These are phyloP conservation scores for Botrytis pseudocinerea DNA, from an alignment of 2,329 filamentous ascomycete genomes.

Conservation along the genomic window DNA sequence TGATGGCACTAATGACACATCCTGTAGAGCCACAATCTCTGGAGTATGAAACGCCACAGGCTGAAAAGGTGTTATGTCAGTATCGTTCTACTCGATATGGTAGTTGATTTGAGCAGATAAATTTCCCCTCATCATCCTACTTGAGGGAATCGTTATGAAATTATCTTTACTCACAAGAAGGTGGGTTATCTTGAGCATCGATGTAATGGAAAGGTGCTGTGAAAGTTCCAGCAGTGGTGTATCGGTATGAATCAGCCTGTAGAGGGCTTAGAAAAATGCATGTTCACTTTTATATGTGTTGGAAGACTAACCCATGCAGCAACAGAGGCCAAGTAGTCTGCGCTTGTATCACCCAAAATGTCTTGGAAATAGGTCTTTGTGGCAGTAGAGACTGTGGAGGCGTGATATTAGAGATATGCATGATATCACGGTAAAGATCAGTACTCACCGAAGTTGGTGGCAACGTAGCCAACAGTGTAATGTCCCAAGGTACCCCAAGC, in stretches of 20 bases:
- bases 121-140: background rate
- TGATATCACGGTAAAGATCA: background rate
- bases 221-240: constrained; percentile 63
- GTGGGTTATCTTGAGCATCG: constrained; percentile 64
- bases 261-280: background rate
- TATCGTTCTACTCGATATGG: background rate
- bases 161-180: constrained; percentile 39
- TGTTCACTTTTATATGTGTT: background rate
- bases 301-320: constrained; percentile 54
- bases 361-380: constrained; percentile 60
- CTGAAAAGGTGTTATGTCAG: background rate
- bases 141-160: background rate
- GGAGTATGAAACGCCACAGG: constrained; percentile 57
- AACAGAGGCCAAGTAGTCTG: constrained; percentile 61
- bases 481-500: constrained; percentile 55
- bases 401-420: background rate
- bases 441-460: constrained; percentile 51
- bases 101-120: background rate
- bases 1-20: constrained; percentile 54
- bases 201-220: constrained; percentile 67
- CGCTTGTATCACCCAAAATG: constrained; percentile 55
- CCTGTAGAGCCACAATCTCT: constrained; percentile 62
- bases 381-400: constrained; percentile 48
- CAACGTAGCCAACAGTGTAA: constrained; percentile 64
- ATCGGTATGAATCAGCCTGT: constrained; percentile 57